phyloP scores from a whole-genome alignment of 179 eudicot genomes.

The Spergularia azorica region DNA sequence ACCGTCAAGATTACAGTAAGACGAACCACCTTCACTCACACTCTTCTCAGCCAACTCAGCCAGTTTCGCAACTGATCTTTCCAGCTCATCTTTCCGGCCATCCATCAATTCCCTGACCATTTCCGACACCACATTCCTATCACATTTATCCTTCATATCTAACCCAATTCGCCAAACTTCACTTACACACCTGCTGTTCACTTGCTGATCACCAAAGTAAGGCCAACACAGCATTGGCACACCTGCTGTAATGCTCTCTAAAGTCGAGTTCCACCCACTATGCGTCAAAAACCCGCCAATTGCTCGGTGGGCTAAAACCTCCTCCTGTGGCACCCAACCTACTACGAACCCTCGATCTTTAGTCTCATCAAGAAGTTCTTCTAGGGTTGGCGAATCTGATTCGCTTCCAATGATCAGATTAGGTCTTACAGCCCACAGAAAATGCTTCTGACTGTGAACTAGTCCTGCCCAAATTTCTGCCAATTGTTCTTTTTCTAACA shows the following conservation, averaged over 20 bases:
- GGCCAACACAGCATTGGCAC: conserved; percentile 69
- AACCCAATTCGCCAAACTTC: conserved; percentile 47
- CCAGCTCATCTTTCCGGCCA: conserved; percentile 26
- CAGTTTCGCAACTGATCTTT: conserved; percentile 14
- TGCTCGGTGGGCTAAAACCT: conserved; percentile 52
- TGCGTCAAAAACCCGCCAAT: conserved; percentile 61
- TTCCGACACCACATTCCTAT: conserved; percentile 36
- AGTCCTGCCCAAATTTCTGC: conserved; percentile 57
- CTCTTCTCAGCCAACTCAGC: conserved; percentile 27
- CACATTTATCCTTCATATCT: conserved; percentile 66
- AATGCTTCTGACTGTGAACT: conserved; percentile 42
- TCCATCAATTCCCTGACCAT: conserved; percentile 43
- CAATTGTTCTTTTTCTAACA: conserved; percentile 35
- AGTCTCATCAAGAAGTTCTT: conserved; percentile 35
- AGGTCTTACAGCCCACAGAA: conserved; percentile 59
- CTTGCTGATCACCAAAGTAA: conserved; percentile 47
- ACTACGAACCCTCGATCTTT: conserved; percentile 47
- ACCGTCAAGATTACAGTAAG: conserved; percentile 27
- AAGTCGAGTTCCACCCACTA: conserved; percentile 63
- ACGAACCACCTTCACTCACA: conserved; percentile 29
- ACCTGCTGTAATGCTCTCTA: conserved; percentile 49
- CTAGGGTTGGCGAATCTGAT: conserved; percentile 22
- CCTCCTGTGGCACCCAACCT: conserved; percentile 61
- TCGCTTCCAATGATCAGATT: conserved; percentile 31
- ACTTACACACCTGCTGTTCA: conserved; percentile 50